Conservation (phyloP, 164 flowering plant genomes). For the Houttuynia cordata region DNA sequence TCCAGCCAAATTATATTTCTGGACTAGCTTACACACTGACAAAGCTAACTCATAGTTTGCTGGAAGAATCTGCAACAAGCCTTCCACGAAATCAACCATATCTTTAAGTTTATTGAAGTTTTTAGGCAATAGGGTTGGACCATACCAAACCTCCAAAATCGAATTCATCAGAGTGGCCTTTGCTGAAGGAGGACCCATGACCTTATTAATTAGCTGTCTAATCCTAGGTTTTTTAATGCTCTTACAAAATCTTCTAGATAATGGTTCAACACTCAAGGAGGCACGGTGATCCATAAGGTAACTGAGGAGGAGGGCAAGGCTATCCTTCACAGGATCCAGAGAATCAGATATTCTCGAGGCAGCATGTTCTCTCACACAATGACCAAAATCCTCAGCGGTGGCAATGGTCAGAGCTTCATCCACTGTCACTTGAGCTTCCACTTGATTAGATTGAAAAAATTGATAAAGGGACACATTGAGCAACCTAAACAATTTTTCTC, state of each 20-base stretch:
- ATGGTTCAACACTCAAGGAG: constrained; percentile 20
- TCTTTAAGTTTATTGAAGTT: constrained; percentile 24
- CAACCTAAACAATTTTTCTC: constrained; percentile 46
- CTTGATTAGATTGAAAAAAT: constrained; percentile 32
- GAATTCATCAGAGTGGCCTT: constrained; percentile 40
- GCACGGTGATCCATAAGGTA: constrained; percentile 28
- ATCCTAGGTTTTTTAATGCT: constrained; percentile 42
- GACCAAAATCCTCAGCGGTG: constrained; percentile 28
- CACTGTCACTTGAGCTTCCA: constrained; percentile 40
- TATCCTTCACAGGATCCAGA: constrained; percentile 16
- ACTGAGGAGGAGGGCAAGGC: constrained; percentile 18
- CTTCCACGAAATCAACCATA: constrained; percentile 65
- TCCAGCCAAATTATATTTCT: constrained; percentile 3
- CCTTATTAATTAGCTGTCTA: constrained; percentile 36
- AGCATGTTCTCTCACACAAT: constrained; percentile 54
- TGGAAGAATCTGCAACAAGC: constrained; percentile 46
- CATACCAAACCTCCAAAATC: constrained; percentile 59
- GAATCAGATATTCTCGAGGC: constrained; percentile 23
- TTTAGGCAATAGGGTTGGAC: constrained; percentile 60
- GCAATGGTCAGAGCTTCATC: constrained; percentile 45
- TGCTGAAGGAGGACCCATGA: constrained; percentile 43
- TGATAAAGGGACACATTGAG: constrained; percentile 57
- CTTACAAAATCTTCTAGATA: constrained; percentile 47
- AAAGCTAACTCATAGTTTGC: constrained; percentile 53
- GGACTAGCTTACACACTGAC: constrained; percentile 36